phyloP scores from a whole-genome alignment of 257 asterid genomes.

The Solanum lignicaule region DNA sequence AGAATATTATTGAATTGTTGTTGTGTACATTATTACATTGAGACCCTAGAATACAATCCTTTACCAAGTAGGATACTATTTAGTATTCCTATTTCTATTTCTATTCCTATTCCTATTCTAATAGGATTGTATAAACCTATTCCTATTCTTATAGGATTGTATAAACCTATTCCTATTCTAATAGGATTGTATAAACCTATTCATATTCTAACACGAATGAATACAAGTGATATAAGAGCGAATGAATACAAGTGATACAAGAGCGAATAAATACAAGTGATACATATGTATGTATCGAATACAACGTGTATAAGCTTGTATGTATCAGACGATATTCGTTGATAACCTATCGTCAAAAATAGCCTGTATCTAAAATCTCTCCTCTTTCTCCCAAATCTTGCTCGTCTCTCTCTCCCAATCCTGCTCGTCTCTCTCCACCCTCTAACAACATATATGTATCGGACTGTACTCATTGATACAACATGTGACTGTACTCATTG shows the following conservation, averaged over 20 bases:
- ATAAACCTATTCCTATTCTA: no score
- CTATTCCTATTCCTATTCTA: no score
- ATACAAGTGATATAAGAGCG: not conserved
- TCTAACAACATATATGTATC: not conserved
- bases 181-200: no score
- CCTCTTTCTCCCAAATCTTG: not conserved
- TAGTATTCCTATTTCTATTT: no score
- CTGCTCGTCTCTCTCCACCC: not conserved
- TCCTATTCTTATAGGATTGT: no score
- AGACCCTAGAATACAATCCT: no score
- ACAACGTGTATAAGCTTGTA: not conserved
- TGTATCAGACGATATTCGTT: not conserved
- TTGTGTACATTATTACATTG: no score
- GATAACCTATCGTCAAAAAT: not conserved
- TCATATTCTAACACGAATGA: no score
- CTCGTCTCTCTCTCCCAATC: not conserved
- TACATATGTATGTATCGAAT: not conserved
- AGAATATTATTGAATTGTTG: no score
- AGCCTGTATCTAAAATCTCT: not conserved
- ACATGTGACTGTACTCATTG: not conserved
- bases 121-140: no score
- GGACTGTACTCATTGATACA: not conserved
- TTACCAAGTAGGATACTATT: no score
- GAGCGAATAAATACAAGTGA: not conserved
- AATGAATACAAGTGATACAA: not conserved